phyloP scores from a whole-genome alignment of 1,284 basidiomycete species.

The Tetrapyrgos nigripes region DNA sequence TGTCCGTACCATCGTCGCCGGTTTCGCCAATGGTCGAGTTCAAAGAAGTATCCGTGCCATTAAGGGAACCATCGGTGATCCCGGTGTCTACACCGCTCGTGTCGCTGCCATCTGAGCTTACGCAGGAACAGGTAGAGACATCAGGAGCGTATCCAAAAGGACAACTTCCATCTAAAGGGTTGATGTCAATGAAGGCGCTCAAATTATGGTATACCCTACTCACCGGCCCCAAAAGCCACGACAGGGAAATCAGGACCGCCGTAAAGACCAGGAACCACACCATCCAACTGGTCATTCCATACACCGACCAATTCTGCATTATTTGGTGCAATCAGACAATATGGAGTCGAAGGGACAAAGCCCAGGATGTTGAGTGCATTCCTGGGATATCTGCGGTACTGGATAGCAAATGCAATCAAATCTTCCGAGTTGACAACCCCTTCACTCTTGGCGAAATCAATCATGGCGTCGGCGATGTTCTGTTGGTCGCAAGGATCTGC shows the following conservation, averaged over 20 bases:
- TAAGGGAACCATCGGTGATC: not conserved
- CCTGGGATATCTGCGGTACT: constrained; percentile 47
- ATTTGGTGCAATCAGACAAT: constrained; percentile 44
- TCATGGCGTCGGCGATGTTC: constrained; percentile 53
- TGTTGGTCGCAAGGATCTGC: constrained; percentile 55
- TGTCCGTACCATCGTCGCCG: not conserved
- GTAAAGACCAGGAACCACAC: constrained; percentile 43
- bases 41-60: not conserved
- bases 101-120: not conserved
- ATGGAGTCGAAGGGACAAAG: constrained; percentile 46
- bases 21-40: not conserved
- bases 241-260: constrained; percentile 39
- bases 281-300: constrained; percentile 48
- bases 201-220: constrained; percentile 8
- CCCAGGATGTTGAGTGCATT: constrained; percentile 46
- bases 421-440: constrained; percentile 44
- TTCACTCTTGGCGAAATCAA: constrained; percentile 51
- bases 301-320: constrained; percentile 47
- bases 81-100: not conserved
- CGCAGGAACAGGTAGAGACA: constrained; percentile 33
- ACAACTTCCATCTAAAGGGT: constrained; percentile 42
- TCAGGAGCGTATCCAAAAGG: constrained; percentile 44
- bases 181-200: not conserved
- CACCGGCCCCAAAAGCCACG: constrained; percentile 43
- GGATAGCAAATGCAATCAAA: constrained; percentile 48